A percentile compares a stretch with the other conserved stretches of the same genome.
These are phyloP conservation scores for Gonium pectorale DNA, from an alignment of 139 green algal species.

Conservation along the genomic window DNA sequence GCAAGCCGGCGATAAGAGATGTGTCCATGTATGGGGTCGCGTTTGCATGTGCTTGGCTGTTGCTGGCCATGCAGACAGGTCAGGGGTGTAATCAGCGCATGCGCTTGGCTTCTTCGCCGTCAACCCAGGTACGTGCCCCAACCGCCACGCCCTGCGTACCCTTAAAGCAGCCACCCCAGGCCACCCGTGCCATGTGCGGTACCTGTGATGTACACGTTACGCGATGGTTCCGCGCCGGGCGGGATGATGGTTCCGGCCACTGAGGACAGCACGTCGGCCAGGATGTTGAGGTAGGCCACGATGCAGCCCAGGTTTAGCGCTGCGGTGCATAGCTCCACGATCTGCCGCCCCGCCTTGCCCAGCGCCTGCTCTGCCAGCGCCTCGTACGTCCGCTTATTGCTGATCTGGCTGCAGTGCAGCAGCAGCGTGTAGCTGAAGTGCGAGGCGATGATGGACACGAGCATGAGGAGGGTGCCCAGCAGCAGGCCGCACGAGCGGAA, in stretches of 20 bases:
- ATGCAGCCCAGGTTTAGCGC: constrained; percentile 75
- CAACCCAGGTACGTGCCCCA: no score
- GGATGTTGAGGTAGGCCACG: constrained; percentile 88
- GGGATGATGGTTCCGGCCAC: constrained; percentile 87
- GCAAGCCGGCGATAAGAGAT: no score
- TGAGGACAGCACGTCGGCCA: constrained; percentile 80
- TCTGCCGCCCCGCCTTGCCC: constrained; percentile 56
- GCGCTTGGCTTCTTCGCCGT: no score
- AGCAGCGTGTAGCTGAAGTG: constrained; percentile 83
- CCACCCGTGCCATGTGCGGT: no score
- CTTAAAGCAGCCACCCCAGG: no score
- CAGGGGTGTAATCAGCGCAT: no score
- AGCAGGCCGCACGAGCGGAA: constrained; percentile 73
- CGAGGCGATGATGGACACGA: constrained; percentile 70
- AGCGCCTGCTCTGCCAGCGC: constrained; percentile 68
- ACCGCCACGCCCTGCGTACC: no score
- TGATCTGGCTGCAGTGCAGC: constrained; percentile 77
- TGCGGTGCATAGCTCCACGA: constrained; percentile 66
- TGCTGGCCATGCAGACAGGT: no score
- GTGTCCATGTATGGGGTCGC: no score
- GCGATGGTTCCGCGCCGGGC: constrained; percentile 81
- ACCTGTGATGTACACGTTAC: constrained; percentile 68
- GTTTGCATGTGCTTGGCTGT: no score
- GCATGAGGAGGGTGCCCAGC: constrained; percentile 77
- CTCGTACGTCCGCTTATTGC: constrained; percentile 73